Base-by-base conservation (phyloP, 176 grass and related monocot species). In the Aegilops sharonensis region DNA sequence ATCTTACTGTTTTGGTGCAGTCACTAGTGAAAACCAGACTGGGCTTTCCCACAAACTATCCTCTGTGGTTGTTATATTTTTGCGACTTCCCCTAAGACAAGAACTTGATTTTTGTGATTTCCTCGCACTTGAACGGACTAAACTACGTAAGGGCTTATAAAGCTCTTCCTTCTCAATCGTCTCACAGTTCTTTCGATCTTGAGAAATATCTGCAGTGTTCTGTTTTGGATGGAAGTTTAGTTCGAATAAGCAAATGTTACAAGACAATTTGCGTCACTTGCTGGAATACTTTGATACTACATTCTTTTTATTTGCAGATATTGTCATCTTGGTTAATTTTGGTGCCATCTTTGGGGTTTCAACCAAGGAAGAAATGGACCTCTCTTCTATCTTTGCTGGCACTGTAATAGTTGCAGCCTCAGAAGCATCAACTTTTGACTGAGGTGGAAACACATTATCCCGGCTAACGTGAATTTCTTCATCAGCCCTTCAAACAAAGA, bases 341-440 rank as follows among this genome's bases (percentile, higher is more conserved):
- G 71, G 42, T 57, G 73, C 86, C 78, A 93, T 84, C 20, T 75
- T 90, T 68, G 94, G 94, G 80, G 90, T 80, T 10, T 79, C 87
- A 72, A 99, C 94, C 80, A 99, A 94, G 72, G 94, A 97, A 80
- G 97, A 96, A 83, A 99, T 89, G 69, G 87, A 99, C 76, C 91
- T 94, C 78, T 99, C 88, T 82, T 99, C 91, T 74, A 80, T 94
- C 85, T 90, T 93, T 81, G 70, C 77, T 78, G 97, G 97, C 79
- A 93, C 59, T 79, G 75, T 81, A 79, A 85, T 23, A 18, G 78
- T 81, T 83, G 78, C 29, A 84, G 32, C 42, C 75, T 93, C 90
- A 72, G 77, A 80, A 77, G 86, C 72, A 89, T 77, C 87, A 77
- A 56, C n/a, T 25, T 92, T 72, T 90, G 17, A 87, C 69, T 76